Evolutionary conservation across 1,139 yeast species (phyloP), one percentile per base, ranked within the genome.

Genomic region (Citeromyces hawaiiensis): DNA sequence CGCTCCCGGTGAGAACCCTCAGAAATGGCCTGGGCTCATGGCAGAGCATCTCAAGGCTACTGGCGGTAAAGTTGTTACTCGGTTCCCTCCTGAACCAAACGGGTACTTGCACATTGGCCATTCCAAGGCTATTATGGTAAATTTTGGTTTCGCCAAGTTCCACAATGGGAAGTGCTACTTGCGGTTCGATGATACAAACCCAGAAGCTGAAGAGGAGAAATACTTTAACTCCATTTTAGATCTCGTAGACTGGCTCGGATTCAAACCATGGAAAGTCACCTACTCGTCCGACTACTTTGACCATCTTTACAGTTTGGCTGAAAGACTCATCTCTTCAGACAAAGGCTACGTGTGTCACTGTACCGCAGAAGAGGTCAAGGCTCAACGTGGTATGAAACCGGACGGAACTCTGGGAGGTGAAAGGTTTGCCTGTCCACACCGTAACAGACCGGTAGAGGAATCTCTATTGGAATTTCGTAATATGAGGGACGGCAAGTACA

Each of bases 61-160:
- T 34, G 69, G 73, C 29, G 95, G 96, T 36, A 68, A 73, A 52
- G 97, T 91, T 16, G 78, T 72, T 53, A 93, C 98, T 1, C 76
- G 99, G 56, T 91, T 91, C 66, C 99, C 99, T 29, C 98, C 98
- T 5, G 98, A 91, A 63, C 98, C 98, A 39, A 88, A 88, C 58
- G 98, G 98, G 43, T 91, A 77, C 55, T 70, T 91, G 55, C 98
- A 91, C 58, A 91, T 91, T 60, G 99, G 99, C 37, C 99, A 91
- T 58, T 83, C 96, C 38, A 93, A 93, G 64, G 98, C 98, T 39
- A 91, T 91, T 56, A 83, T 91, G 72, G 95, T 91, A 43, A 88
- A 91, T 59, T 91, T 91, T 59, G 97, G 97, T 13, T 91, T 70
- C 56, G 98, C 98, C 36, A 80, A 83, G 57, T 80, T 65, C 60